Evolutionary conservation across 176 grass and related monocot species (phyloP), one percentile per base, ranked within the genome.

Genomic region (Leersia perrieri): DNA sequence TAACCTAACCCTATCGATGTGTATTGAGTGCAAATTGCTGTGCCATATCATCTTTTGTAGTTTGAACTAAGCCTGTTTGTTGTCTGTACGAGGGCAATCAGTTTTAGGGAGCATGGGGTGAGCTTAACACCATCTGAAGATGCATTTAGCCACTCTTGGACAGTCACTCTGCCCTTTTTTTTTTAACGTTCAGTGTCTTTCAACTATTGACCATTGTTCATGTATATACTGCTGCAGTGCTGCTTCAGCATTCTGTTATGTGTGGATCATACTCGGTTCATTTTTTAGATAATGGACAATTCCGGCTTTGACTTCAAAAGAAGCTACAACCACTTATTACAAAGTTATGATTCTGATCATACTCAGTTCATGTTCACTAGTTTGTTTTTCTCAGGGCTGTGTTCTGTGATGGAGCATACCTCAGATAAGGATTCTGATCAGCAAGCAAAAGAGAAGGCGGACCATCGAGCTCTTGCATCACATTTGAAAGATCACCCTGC

Each of bases 391-490:
- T 49, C n/a, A 38, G 62, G 78, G 63, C 28, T 36, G 18, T 32
- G 0, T 78, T 77, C 26, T 74, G 41, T 60, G 67, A 97, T 97
- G 91, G 89, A 86, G 33, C 75, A 80, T 49, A 73, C 31, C 42
- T 85, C 66, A 26, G 81, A 84, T 30, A 82, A 76, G 49, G 87
- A 88, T n/a, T 82, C 91, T 8, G 89, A 90, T 42, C 33, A 31
- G 60, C 73, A 72, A 63, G 66, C 40, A 7, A 92, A 92, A 66
- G 72, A 83, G 26, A 94, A 97, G 85, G 91, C 85, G 3, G 80
- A 80, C 4, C 94, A 97, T 81, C 73, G 3, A 29, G 89, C 94
- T 58, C 85, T 97, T 58, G 85, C 82, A 34, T 94, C 82, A 68
- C 66, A 87, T 88, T 76, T 94, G 75, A 90, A 77, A 60, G 77